phyloP scores from a whole-genome alignment of 495 filamentous ascomycete species.

The Talaromyces nanjingensis region DNA sequence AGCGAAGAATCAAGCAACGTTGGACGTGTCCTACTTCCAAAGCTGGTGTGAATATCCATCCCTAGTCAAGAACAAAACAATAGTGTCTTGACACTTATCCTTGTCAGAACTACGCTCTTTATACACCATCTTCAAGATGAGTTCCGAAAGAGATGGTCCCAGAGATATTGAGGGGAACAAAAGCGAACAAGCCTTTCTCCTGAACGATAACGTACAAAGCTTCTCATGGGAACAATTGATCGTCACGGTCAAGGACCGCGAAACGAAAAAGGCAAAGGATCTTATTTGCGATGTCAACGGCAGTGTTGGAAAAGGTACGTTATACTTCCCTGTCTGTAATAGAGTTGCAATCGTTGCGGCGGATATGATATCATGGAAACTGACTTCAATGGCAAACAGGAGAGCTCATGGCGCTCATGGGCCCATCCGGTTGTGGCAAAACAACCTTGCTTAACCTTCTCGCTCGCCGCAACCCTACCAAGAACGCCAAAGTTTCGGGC shows the following conservation, averaged over 20 bases:
- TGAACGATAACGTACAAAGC: constrained; percentile 32
- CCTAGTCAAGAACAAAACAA: not conserved
- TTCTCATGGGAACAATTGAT: constrained; percentile 57
- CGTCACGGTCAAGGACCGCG: constrained; percentile 62
- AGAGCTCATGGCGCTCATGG: constrained; percentile 70
- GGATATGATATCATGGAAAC: too few relatives aligned
- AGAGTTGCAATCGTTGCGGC: too few relatives aligned
- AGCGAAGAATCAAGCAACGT: not conserved
- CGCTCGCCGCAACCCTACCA: constrained; percentile 47
- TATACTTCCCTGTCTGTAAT: too few relatives aligned
- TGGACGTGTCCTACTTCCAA: not conserved
- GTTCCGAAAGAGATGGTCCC: not conserved
- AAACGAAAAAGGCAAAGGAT: constrained; percentile 48
- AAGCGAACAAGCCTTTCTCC: constrained; percentile 17
- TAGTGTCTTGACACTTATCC: not conserved
- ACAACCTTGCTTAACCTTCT: constrained; percentile 72
- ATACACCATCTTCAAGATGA: not conserved
- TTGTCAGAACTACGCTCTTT: not conserved
- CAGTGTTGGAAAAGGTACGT: constrained; percentile 24
- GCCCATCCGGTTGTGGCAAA: constrained; percentile 69
- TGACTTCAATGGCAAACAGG: constrained; percentile 32
- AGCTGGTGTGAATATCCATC: not conserved
- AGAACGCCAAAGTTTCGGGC: constrained; percentile 40
- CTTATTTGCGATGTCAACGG: constrained; percentile 30
- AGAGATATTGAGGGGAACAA: constrained; percentile 3